Base-by-base conservation (phyloP, 139 green algal genomes). In the Chlorella sp. region DNA sequence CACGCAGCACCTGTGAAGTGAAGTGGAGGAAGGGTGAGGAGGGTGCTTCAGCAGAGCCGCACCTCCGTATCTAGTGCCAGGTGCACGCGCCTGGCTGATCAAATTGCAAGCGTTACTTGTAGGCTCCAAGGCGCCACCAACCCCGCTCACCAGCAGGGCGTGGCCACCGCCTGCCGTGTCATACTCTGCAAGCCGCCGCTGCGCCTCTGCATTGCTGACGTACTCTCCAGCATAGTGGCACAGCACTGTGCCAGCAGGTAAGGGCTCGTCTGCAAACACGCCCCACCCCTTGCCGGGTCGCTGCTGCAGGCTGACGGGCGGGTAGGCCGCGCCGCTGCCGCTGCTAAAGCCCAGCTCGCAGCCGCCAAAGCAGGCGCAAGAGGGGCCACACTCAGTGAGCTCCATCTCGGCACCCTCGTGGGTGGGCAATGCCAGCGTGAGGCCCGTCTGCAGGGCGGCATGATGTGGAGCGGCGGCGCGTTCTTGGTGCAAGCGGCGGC, bases 161-260 rank as follows among this genome's bases (percentile, higher is more conserved):
- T 94, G 91, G 3, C 89, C 91, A 9, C 67, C n/a, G 28, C 70
- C 71, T 4, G 36, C 39, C 5, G 12, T 26, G 36, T 95, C 92
- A 64, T 95, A 95, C 0, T 78, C 55, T 11, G 34, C 57, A 44
- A 95, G 89, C 25, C 91, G 79, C 17, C 18, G 18, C n/a, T 85
- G 55, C 21, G 90, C 89, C 26, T 91, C 91, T n/a, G 4, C 21
- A 18, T 67, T 89, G 7, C 28, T 82, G 9, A 95, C 6, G 20
- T 89, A 70, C 47, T 95, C 90, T 0, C 92, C 92, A 26, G 78
- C 85, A 83, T 95, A 95, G 51, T 78, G 41, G 12, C 57, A 87
- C 5, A 95, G 78, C 78, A 93, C 91, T 2, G 63, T 36, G 0
- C 92, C 92, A 1, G 44, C 34, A 15, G 55, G 51, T 3, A 95